Evolutionary conservation across 495 filamentous ascomycete species (phyloP).

Genomic region (Platismatia glauca): DNA sequence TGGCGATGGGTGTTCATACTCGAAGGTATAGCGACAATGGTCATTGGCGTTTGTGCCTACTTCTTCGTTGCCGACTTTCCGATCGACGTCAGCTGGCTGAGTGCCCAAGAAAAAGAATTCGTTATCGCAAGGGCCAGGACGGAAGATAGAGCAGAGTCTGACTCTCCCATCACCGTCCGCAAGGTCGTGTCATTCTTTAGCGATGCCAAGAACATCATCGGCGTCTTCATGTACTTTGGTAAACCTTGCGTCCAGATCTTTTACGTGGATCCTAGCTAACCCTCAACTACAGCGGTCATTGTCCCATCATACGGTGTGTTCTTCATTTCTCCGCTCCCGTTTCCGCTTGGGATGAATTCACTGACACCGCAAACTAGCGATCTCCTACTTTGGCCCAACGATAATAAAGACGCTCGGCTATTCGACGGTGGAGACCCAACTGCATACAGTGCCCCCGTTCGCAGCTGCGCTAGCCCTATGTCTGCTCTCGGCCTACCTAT

Average conservation of each 20-base stretch:
- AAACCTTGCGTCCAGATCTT: not conserved
- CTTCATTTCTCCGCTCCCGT: not conserved
- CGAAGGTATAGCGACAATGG: slow-evolving; percentile 22
- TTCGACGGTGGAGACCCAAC: slow-evolving; percentile 38
- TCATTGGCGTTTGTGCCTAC: slow-evolving; percentile 25
- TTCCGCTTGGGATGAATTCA: not conserved
- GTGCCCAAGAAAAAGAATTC: slow-evolving; percentile 10
- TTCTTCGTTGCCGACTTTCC: slow-evolving; percentile 33
- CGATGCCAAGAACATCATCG: slow-evolving; percentile 24
- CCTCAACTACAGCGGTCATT: slow-evolving; percentile 8
- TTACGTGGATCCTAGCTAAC: not conserved
- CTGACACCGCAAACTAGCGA: slow-evolving; percentile 2
- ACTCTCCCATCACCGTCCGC: slow-evolving; percentile 8
- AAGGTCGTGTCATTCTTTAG: slow-evolving; percentile 15
- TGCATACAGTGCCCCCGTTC: slow-evolving; percentile 40
- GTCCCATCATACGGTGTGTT: slow-evolving; percentile 22
- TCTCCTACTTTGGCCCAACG: slow-evolving; percentile 29
- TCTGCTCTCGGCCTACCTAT: slow-evolving; percentile 47
- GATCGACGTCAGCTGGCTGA: slow-evolving; percentile 26
- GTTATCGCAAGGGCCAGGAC: slow-evolving; percentile 16
- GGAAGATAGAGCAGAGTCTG: not conserved
- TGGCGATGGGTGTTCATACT: slow-evolving; percentile 43
- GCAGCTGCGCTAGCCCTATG: slow-evolving; percentile 43
- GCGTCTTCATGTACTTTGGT: slow-evolving; percentile 27
- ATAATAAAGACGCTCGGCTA: slow-evolving; percentile 39